Percentiles rank a stretch among this genome's conserved stretches.
These are phyloP conservation scores for Candida parachauliodes DNA, from an alignment of 805 yeast genomes.

Conservation along the genomic window DNA sequence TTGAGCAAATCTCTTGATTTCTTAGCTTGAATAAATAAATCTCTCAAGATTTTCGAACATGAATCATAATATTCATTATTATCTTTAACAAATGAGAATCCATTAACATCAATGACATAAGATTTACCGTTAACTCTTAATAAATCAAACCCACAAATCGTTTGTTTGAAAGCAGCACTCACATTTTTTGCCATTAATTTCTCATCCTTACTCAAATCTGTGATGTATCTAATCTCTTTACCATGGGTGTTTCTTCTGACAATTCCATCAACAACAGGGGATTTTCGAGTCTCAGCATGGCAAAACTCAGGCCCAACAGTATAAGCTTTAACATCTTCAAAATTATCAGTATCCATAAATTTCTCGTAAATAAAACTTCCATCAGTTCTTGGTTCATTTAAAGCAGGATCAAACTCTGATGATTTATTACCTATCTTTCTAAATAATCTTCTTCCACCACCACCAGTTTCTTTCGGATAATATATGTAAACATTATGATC, in stretches of 20 bases:
- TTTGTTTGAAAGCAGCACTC: slow-evolving; percentile 75
- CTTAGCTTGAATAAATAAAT: slow-evolving; percentile 60
- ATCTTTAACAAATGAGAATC: slow-evolving; percentile 96
- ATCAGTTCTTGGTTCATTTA: slow-evolving; percentile 71
- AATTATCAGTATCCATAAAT: slow-evolving; percentile 97
- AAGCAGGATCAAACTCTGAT: slow-evolving; percentile 87
- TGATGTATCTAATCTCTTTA: slow-evolving; percentile 88
- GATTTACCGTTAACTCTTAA: slow-evolving; percentile 84
- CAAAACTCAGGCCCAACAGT: slow-evolving; percentile 90
- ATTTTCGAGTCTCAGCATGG: slow-evolving; percentile 97
- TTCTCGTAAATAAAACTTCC: slow-evolving; percentile 92
- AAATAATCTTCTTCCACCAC: slow-evolving; percentile 94
- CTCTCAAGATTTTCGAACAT: slow-evolving; percentile 72
- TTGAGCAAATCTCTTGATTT: slow-evolving; percentile 38
- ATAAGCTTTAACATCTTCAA: slow-evolving; percentile 97
- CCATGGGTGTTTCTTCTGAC: slow-evolving; percentile 97
- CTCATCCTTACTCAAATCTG: slow-evolving; percentile 74
- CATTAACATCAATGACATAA: slow-evolving; percentile 95
- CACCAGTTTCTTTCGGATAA: slow-evolving; percentile 84
- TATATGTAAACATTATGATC: slow-evolving; percentile 95
- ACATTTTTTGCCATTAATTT: slow-evolving; percentile 76
- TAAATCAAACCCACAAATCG: slow-evolving; percentile 95
- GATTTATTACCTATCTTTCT: slow-evolving; percentile 96
- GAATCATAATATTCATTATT: slow-evolving; percentile 80
- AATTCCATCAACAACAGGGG: slow-evolving; percentile 99